Evolutionary conservation across 2,329 filamentous ascomycete species (phyloP), one percentile per base, ranked within the genome.

Genomic region (Shiraia sp.): DNA sequence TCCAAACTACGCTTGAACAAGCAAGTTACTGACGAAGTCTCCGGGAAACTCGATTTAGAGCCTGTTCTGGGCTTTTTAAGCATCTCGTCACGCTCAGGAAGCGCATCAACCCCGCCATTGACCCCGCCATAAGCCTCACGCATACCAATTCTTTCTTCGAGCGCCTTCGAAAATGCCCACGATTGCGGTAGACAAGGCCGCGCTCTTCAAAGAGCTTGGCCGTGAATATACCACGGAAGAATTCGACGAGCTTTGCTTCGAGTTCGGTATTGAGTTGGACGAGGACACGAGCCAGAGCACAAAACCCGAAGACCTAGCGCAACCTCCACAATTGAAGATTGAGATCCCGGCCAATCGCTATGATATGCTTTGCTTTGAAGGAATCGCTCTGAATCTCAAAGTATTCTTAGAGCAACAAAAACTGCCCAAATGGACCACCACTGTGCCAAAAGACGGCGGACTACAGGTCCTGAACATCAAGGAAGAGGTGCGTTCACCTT

Each of bases 181-280:
- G 69, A 96, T 99, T 62, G 81, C 86, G 60, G 91, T 97, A 61
- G 88, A 97, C 79, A 99, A 97, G 78, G 91, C 90, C 65, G 89
- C 86, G 68, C 88, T 99, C 68, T 97, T 88, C 80, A 85, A 95
- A 75, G 90, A 88, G 69, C 82, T 99, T 46, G 92, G 90, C 66
- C 85, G 86, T 74, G 85, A 93, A 82, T 96, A 81, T 71, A 96
- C 92, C 40, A 93, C 89, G 52, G 83, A 95, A 62, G 89, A 95
- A 66, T 99, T 99, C 67, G 93, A 99, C 72, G 88, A 95, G 66
- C 79, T 99, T 59, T 97, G 93, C 74, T 99, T 99, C 80, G 92
- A 99, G 65, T 99, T 96, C 68, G 91, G 91, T 46, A 95, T 99
- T 68, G 93, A 99, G 73, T 82, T 99, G 58, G 93, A 99, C 75